phyloP scores from a whole-genome alignment of 148 eudicot genomes.

The Dysphania ambrosioides region DNA sequence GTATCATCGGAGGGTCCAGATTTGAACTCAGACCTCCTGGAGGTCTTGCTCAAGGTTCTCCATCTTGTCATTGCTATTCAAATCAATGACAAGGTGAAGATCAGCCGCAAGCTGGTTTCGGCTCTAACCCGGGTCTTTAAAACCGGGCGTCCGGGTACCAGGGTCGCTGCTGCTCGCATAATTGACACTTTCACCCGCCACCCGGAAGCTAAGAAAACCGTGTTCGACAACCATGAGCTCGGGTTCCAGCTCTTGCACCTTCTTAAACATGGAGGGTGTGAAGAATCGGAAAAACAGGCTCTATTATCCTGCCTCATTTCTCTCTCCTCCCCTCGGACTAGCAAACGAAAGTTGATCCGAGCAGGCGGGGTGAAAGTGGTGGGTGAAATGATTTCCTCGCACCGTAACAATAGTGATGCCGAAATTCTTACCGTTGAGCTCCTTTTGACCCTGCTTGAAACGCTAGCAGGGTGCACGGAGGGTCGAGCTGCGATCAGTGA shows the following conservation, averaged over 20 bases:
- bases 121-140: slow-evolving; percentile 27
- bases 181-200: slow-evolving; percentile 26
- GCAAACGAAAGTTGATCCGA: slow-evolving; percentile 37
- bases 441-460: slow-evolving; percentile 41
- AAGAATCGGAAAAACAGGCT: slow-evolving; percentile 5
- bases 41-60: slow-evolving; percentile 31
- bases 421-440: slow-evolving; percentile 26
- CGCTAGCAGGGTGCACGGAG: slow-evolving; percentile 44
- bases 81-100: background rate
- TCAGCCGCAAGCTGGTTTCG: background rate
- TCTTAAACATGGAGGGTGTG: background rate
- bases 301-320: slow-evolving; percentile 29
- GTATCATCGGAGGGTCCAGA: slow-evolving; percentile 11
- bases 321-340: slow-evolving; percentile 31
- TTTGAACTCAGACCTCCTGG: slow-evolving; percentile 28
- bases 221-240: slow-evolving; percentile 32
- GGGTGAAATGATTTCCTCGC: background rate
- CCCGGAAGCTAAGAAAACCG: slow-evolving; percentile 24
- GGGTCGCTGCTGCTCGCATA: slow-evolving; percentile 27
- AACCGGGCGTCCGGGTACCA: slow-evolving; percentile 24
- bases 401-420: background rate
- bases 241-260: background rate
- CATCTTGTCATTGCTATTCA: slow-evolving; percentile 21
- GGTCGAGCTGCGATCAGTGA: slow-evolving; percentile 50
- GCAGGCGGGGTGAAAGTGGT: slow-evolving; percentile 33